Conservation (phyloP, 1,139 yeast species). For the Blastobotrys serpentis region DNA sequence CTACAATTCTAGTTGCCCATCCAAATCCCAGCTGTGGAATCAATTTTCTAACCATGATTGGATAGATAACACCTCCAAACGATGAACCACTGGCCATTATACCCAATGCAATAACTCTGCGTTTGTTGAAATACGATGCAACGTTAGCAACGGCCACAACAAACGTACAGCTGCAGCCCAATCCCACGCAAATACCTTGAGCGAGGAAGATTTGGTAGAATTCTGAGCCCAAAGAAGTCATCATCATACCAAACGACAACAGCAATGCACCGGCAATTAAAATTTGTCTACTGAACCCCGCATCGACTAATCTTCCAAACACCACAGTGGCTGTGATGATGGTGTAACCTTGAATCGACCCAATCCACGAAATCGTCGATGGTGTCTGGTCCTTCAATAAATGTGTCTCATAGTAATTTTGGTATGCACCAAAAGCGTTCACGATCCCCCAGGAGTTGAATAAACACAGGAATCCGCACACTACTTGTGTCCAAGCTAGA, state of each 20-base stretch:
- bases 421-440: constrained; percentile 61
- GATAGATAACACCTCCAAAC: constrained; percentile 39
- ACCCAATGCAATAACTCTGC: constrained; percentile 56
- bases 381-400: constrained; percentile 45
- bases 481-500: constrained; percentile 36
- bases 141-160: constrained; percentile 30
- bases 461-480: constrained; percentile 47
- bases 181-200: constrained; percentile 54
- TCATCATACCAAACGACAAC: constrained; percentile 49
- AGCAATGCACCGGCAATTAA: constrained; percentile 49
- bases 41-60: constrained; percentile 33
- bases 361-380: constrained; percentile 61
- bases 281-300: constrained; percentile 33
- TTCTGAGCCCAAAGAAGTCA: constrained; percentile 50
- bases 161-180: constrained; percentile 48
- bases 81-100: constrained; percentile 60
- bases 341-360: constrained; percentile 56
- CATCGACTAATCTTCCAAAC: constrained; percentile 61
- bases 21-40: constrained; percentile 36
- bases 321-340: constrained; percentile 56
- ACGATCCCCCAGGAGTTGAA: constrained; percentile 58
- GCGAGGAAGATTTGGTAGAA: constrained; percentile 58
- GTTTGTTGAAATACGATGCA: constrained; percentile 53
- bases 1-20: constrained; percentile 37
- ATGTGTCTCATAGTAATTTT: constrained; percentile 52